Evolutionary conservation across 768 basidiomycete species (phyloP), one percentile per base, ranked within the genome.

Genomic region (Amanita jacksonii): DNA sequence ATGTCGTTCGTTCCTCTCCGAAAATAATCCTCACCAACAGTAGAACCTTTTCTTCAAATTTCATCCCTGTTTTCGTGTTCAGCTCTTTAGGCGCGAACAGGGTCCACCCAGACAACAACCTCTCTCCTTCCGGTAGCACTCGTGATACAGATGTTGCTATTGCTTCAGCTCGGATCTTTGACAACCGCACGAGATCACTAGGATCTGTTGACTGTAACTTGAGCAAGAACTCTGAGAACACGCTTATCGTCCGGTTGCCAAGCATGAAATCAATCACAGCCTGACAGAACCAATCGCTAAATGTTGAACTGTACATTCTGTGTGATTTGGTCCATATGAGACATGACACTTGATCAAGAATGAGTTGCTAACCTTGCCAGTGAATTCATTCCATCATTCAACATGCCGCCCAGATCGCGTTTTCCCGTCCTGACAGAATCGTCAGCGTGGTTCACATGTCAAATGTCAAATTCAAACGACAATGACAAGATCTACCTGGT

Each of bases 331-430:
- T 24, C 32, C 30, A 31, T 47, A 49, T 25, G 24, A 20, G n/a
- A n/a, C n/a, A n/a, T n/a, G n/a, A n/a, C 28, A 25, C 34, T 13
- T 15, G 33, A 31, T 3, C 15, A 12, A 35, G 25, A 9, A 33
- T 8, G 35, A 37, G 15, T 16, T 42, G 36, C 61, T 19, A 25
- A 79, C 72, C 90, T 79, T 23, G 91, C 83, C 13, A 98, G 65
- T 5, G 92, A 96, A 61, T 98, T 99, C 48, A 94, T 80, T 0
- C 96, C 94, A 52, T 99, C 94, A 55, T 96, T 89, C 13, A 97
- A 72, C 68, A 98, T 76, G 0, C 96, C 96, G 38, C 75, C 74
- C 18, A 96, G 65, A 57, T 99, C 93, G 18, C 96, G 78, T 64
- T 89, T 96, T n/a, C 96, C 96, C 0, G 93, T 98, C 54, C 94